Conservation (phyloP, 148 eudicot genomes). For the Arbutus unedo region DNA sequence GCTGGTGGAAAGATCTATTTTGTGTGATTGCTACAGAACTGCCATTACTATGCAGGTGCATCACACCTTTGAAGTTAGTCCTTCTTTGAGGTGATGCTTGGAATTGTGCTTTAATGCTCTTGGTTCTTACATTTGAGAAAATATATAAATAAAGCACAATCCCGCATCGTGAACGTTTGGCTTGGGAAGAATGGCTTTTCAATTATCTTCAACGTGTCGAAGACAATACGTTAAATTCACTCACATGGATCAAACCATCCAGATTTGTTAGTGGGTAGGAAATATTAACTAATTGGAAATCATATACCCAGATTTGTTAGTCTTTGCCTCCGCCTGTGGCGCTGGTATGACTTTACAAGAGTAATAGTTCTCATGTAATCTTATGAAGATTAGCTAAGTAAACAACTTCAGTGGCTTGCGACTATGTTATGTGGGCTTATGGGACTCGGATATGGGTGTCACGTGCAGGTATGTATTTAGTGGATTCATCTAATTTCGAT, state of each 20-base stretch:
- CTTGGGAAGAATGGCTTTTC: neutral
- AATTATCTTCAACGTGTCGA: neutral
- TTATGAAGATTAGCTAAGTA: neutral
- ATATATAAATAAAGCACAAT: neutral
- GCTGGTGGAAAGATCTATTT: neutral
- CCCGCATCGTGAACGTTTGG: too few relatives aligned
- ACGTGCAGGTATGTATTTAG: too few relatives aligned
- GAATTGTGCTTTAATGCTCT: neutral
- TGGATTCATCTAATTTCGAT: too few relatives aligned
- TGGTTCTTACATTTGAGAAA: neutral
- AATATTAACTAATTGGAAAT: too few relatives aligned
- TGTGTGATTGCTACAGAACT: neutral
- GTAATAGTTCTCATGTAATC: neutral
- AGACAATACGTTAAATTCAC: neutral
- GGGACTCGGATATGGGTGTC: too few relatives aligned
- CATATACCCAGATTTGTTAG: neutral
- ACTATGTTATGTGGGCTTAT: too few relatives aligned
- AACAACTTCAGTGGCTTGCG: neutral
- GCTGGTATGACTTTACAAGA: neutral
- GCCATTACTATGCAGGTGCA: neutral
- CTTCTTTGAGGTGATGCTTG: neutral
- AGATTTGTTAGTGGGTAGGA: neutral
- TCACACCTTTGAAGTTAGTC: neutral
- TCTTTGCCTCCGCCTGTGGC: neutral
- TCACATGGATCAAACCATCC: neutral